Conservation (phyloP, 2,329 filamentous ascomycete genomes). For the Xylaria sp. region DNA sequence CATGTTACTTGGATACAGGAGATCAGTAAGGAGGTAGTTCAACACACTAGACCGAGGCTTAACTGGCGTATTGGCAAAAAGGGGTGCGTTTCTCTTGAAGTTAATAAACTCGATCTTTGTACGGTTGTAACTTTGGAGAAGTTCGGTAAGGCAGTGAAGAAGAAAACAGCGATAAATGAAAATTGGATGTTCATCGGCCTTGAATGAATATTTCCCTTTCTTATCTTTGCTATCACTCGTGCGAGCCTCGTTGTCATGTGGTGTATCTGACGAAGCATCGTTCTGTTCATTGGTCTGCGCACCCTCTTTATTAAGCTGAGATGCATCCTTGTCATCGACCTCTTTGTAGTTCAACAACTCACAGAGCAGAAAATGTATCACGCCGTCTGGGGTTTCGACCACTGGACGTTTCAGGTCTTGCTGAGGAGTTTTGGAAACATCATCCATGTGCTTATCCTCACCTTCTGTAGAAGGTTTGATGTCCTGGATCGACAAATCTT, state of each 20-base stretch:
- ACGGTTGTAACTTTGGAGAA: conserved; percentile 90
- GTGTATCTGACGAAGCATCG: conserved; percentile 50
- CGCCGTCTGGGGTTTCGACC: conserved; percentile 92
- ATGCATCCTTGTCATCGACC: conserved; percentile 83
- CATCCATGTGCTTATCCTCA: conserved; percentile 69
- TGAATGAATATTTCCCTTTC: conserved; percentile 82
- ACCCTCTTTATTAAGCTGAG: conserved; percentile 56
- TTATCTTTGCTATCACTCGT: conserved; percentile 64
- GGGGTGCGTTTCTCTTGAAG: conserved; percentile 91
- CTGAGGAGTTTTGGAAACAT: conserved; percentile 69
- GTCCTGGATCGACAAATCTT: conserved; percentile 61
- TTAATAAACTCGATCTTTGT: conserved; percentile 99
- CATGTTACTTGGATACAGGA: conserved; percentile 72
- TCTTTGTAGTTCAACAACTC: conserved; percentile 93
- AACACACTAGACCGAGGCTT: conserved; percentile 93
- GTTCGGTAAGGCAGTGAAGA: conserved; percentile 88
- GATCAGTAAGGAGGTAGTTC: conserved; percentile 89
- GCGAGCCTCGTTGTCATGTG: conserved; percentile 41
- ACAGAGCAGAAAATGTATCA: conserved; percentile 93
- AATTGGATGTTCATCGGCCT: conserved; percentile 91
- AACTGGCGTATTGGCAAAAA: conserved; percentile 86
- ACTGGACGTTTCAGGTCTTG: conserved; percentile 82
- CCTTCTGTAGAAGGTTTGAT: conserved; percentile 71
- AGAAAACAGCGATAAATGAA: conserved; percentile 97
- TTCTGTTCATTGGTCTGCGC: conserved; percentile 53